These are phyloP conservation scores for Diaporthe ilicicola DNA, from an alignment of 2,329 filamentous ascomycete species.

Conservation along the genomic window DNA sequence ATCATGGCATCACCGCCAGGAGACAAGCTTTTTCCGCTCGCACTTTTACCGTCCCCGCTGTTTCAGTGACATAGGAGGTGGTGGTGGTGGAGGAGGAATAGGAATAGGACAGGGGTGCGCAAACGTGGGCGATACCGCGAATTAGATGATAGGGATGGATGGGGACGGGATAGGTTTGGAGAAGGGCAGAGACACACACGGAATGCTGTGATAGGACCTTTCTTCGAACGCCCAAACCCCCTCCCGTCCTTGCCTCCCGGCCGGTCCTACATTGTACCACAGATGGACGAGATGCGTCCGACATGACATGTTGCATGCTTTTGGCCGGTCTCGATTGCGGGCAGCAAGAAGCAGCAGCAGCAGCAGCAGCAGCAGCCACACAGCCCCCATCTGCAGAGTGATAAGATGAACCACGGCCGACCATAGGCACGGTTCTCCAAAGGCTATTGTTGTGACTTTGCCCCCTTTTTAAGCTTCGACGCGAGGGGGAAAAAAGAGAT, in stretches of 20 bases:
- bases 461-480: too few relatives aligned
- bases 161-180: background rate
- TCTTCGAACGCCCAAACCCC: background rate
- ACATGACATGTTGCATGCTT: constrained; percentile 28
- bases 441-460: constrained; percentile 1
- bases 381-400: too few relatives aligned
- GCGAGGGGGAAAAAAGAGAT: too few relatives aligned
- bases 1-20: constrained; percentile 9
- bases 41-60: background rate
- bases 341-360: background rate
- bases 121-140: constrained; percentile 6
- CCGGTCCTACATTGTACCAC: constrained; percentile 9
- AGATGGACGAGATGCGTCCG: constrained; percentile 28
- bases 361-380: too few relatives aligned
- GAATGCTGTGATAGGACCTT: constrained; percentile 8
- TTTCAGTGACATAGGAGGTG: background rate
- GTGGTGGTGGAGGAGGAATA: too few relatives aligned
- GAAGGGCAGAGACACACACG: constrained; percentile 12
- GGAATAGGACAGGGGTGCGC: background rate
- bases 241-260: background rate
- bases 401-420: background rate
- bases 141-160: background rate
- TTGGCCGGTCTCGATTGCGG: too few relatives aligned
- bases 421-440: too few relatives aligned
- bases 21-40: background rate